Percentiles rank a stretch among this genome's conserved stretches.
phyloP scores from a whole-genome alignment of 306 rosid genomes.

The Cucumis melo region DNA sequence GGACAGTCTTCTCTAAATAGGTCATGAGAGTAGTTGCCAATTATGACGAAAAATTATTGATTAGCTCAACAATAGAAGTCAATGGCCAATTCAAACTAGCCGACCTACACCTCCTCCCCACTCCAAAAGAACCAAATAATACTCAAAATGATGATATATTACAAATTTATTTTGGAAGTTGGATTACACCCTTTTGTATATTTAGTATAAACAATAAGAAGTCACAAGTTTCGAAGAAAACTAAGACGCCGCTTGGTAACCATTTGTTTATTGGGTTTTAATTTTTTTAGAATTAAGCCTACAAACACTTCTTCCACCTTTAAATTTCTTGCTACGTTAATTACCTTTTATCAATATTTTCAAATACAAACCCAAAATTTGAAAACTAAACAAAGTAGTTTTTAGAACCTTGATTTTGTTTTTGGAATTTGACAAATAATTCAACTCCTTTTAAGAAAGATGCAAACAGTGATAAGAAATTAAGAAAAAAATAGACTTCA shows the following conservation, averaged over 20 bases:
- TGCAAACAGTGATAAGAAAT: no score
- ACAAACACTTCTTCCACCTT: no score
- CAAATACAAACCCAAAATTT: no score
- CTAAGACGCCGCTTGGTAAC: neutral
- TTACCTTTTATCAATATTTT: no score
- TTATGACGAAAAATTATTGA: neutral
- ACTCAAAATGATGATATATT: neutral
- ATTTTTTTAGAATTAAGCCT: no score
- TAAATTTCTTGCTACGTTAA: no score
- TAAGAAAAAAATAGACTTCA: no score
- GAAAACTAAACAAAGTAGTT: no score
- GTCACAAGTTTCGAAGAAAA: neutral
- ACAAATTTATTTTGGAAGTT: neutral
- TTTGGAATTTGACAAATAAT: no score
- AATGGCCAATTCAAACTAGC: neutral
- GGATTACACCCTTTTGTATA: neutral
- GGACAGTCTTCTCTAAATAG: neutral
- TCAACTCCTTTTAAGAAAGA: no score
- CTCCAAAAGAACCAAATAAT: neutral
- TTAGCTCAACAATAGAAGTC: neutral
- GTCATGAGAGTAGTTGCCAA: neutral
- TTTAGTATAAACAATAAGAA: neutral
- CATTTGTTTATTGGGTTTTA: no score
- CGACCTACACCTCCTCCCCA: neutral
- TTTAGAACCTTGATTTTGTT: no score